These are phyloP conservation scores for Brassica napus DNA, from an alignment of 345 rosid species.

Conservation along the genomic window DNA sequence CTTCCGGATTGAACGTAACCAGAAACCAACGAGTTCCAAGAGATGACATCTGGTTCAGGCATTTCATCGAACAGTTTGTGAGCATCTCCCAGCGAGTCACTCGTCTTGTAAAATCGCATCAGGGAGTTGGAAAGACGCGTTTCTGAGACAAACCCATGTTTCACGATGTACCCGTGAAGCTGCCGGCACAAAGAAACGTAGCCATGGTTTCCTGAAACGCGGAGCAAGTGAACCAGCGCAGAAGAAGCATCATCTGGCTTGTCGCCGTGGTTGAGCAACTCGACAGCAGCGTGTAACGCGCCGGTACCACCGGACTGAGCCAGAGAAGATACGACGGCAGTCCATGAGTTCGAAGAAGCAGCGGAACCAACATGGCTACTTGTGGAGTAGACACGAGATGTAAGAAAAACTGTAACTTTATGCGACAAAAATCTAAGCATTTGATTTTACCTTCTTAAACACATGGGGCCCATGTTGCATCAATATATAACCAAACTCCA, in stretches of 20 bases:
- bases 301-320: conserved; percentile 36
- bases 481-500: background rate
- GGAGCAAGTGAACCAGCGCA: conserved; percentile 53
- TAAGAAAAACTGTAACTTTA: conserved; percentile 12
- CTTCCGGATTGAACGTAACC: conserved; percentile 56
- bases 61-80: conserved; percentile 72
- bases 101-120: conserved; percentile 46
- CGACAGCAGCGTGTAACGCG: conserved; percentile 38
- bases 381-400: conserved; percentile 6
- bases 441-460: conserved; percentile 14
- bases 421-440: conserved; percentile 37
- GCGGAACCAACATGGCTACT: conserved; percentile 21
- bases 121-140: conserved; percentile 58
- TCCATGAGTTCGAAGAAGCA: conserved; percentile 32
- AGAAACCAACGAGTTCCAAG: conserved; percentile 79
- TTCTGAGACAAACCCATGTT: conserved; percentile 62
- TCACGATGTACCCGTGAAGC: conserved; percentile 58
- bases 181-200: conserved; percentile 49
- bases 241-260: conserved; percentile 46
- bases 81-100: conserved; percentile 45
- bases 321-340: conserved; percentile 23
- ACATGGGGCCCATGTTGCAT: background rate
- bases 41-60: conserved; percentile 61
- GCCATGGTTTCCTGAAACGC: conserved; percentile 54
- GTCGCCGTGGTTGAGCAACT: conserved; percentile 41